phyloP scores from a whole-genome alignment of 306 rosid species.

The Lupinus albus region DNA sequence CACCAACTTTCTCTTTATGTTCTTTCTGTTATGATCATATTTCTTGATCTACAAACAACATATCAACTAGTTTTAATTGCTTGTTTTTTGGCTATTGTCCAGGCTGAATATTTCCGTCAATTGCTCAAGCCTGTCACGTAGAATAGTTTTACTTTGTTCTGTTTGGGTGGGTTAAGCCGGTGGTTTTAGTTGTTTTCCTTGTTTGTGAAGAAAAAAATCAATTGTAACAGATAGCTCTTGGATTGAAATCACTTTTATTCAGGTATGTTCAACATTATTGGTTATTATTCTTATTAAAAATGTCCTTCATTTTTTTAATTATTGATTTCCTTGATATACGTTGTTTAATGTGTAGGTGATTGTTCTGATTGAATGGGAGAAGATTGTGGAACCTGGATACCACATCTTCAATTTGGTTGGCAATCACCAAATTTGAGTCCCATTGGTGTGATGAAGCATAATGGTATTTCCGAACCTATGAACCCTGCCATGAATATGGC shows the following conservation, averaged over 20 bases:
- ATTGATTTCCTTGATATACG: slow-evolving; percentile 18
- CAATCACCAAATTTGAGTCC: slow-evolving; percentile 54
- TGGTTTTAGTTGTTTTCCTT: slow-evolving; percentile 59
- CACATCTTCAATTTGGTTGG: slow-evolving; percentile 51
- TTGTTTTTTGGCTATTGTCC: slow-evolving; percentile 41
- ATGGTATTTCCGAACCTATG: slow-evolving; percentile 41
- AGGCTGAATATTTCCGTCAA: slow-evolving; percentile 97
- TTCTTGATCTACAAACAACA: neutral
- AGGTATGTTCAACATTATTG: slow-evolving; percentile 50
- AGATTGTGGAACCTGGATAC: slow-evolving; percentile 60
- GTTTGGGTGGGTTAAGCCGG: slow-evolving; percentile 65
- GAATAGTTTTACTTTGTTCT: slow-evolving; percentile 45
- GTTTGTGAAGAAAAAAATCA: slow-evolving; percentile 49
- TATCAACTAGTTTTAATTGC: slow-evolving; percentile 24
- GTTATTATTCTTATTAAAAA: neutral
- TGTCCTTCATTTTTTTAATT: neutral
- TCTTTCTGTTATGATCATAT: neutral
- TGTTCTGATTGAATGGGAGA: slow-evolving; percentile 72
- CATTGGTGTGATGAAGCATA: slow-evolving; percentile 50
- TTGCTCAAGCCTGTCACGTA: slow-evolving; percentile 96
- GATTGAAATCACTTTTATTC: slow-evolving; percentile 49
- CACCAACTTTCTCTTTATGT: neutral
- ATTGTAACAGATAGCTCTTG: slow-evolving; percentile 53
- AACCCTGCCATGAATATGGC: slow-evolving; percentile 46
- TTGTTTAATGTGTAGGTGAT: slow-evolving; percentile 47